phyloP scores from a whole-genome alignment of 2,329 filamentous ascomycete genomes.

The Calonectria hawksworthii region DNA sequence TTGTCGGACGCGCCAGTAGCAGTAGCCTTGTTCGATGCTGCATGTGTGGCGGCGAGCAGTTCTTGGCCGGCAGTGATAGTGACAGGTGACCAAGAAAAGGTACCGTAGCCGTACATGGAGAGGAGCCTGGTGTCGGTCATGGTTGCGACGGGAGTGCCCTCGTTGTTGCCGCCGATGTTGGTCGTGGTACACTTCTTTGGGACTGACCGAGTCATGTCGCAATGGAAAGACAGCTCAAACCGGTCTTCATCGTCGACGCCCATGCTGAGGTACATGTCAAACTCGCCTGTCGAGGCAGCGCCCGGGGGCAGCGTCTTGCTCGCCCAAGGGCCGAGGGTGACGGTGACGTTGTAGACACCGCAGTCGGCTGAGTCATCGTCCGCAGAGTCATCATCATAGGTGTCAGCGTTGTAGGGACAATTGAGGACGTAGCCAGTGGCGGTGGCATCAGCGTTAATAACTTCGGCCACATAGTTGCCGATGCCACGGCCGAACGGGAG shows the following conservation, averaged over 20 bases:
- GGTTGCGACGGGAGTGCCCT: conserved; percentile 3
- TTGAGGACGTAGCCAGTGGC: conserved; percentile 27
- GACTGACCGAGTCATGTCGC: conserved; percentile 16
- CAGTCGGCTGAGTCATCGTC: too few relatives aligned
- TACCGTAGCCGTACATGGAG: background rate
- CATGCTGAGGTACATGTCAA: conserved; percentile 7
- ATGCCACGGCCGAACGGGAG: background rate
- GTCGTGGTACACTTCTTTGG: conserved; percentile 13
- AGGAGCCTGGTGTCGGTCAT: background rate
- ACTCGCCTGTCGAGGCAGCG: conserved; percentile 19
- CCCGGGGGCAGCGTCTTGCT: conserved; percentile 24
- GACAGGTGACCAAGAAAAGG: conserved; percentile 5
- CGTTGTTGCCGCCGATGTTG: conserved; percentile 23
- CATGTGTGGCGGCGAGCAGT: conserved; percentile 8
- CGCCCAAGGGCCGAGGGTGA: conserved; percentile 30
- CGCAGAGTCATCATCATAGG: too few relatives aligned
- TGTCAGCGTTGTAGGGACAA: background rate
- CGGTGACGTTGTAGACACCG: conserved; percentile 7
- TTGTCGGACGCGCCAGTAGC: background rate
- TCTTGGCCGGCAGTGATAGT: conserved; percentile 28
- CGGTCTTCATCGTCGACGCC: background rate
- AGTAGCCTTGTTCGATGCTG: background rate
- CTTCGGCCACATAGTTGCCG: conserved; percentile 1
- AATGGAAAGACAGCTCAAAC: conserved; percentile 18
- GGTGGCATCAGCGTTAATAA: conserved; percentile 18